Evolutionary conservation across 2,329 filamentous ascomycete species (phyloP), one percentile per base, ranked within the genome.

Genomic region (Ascochyta fabae): DNA sequence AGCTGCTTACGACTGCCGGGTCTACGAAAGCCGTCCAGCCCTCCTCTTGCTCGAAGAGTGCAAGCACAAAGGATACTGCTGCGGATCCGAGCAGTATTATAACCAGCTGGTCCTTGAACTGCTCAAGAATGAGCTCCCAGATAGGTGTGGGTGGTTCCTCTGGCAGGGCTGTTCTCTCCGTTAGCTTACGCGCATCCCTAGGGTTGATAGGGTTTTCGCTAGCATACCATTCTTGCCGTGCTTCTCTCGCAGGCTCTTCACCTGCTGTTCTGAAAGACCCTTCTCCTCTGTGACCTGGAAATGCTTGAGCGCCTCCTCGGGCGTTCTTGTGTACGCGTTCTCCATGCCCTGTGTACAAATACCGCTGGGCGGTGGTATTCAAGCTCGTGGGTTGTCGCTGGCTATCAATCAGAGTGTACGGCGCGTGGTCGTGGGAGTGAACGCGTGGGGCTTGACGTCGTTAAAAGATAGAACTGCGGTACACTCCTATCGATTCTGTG

Each of bases 21-120:
- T 99, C 95, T 57, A 99, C 95, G 76, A 99, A 99, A 33, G 94
- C 95, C 61, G 92, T 93, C 92, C 92, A 97, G 68, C 92, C 95
- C 68, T 93, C 92, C 59, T 90, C 90, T 40, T 95, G 90, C 75
- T 99, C 95, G 66, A 99, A 92, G 12, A 99, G 83, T 24, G 95
- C 95, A 59, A 99, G 83, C 24, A 93, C 87, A 74, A 99, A 98
- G 2, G 95, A 98, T 33, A 99, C 88, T 19, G 89, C 92, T 10
- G 95, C 95, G 34, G 94, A 98, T 50, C 87, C 95, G 45, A 99
- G 85, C 22, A 99, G 84, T 67, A 99, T 99, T 49, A 99, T 85
- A 65, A 99, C 95, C 43, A 99, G 86, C 78, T 99, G 95, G 75
- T 99, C 95, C 79, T 99, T 97, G 84, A 99, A 99, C 77, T 99